These are phyloP conservation scores for Trypanosoma theileri DNA, from an alignment of 208 protist species.

Conservation along the genomic window DNA sequence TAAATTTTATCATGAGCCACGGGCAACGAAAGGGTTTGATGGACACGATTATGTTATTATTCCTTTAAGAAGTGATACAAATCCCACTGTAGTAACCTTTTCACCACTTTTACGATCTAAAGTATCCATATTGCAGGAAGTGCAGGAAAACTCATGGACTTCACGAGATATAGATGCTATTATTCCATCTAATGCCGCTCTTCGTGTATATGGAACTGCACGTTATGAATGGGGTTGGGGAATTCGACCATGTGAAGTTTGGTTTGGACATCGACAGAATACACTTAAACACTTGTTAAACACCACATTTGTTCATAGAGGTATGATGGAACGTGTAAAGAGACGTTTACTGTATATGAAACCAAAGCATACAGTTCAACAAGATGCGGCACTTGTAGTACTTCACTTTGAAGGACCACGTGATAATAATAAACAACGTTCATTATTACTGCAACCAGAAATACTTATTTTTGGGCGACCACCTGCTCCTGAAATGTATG, in stretches of 20 bases:
- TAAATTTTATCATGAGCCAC: constrained; percentile 61
- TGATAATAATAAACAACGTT: constrained; percentile 57
- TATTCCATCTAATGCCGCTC: constrained; percentile 51
- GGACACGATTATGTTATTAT: constrained; percentile 90
- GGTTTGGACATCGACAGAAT: constrained; percentile 68
- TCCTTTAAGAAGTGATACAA: constrained; percentile 61
- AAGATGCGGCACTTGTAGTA: constrained; percentile 73
- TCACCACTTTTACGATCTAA: constrained; percentile 69
- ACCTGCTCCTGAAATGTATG: constrained; percentile 63
- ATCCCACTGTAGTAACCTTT: constrained; percentile 70
- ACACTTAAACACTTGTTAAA: constrained; percentile 11
- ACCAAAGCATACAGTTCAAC: neutral
- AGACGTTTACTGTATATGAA: neutral
- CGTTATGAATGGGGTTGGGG: constrained; percentile 88
- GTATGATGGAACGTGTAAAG: neutral
- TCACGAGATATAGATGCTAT: constrained; percentile 73
- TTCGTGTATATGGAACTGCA: constrained; percentile 76
- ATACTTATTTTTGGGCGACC: constrained; percentile 59
- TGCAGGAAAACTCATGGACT: constrained; percentile 75
- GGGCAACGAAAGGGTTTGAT: constrained; percentile 68
- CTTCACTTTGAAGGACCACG: constrained; percentile 86
- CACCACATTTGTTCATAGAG: no score
- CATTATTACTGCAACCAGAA: constrained; percentile 75
- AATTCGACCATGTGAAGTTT: constrained; percentile 57
- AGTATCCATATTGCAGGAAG: constrained; percentile 48